Evolutionary conservation across 192 early-diverging fungal genomes (phyloP), one percentile per base, ranked within the genome.

Genomic region (Podila epigama): DNA sequence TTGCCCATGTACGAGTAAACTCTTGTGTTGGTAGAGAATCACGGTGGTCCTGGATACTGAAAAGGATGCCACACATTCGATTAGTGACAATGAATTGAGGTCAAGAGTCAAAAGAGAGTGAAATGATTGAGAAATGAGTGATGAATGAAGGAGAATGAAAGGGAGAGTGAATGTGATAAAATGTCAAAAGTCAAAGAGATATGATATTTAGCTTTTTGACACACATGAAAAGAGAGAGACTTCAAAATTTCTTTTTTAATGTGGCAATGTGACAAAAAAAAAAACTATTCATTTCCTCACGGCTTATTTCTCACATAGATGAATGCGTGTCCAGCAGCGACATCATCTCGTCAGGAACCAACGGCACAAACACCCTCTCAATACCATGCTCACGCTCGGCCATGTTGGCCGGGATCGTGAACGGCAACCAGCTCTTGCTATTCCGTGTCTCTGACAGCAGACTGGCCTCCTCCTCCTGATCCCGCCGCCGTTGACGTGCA

Each of bases 41-140:
- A 44, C 51, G 39, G 11, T 57, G 32, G 27, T 51, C 18, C 12
- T 44, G 58, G 20, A 88, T 70, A 39, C 72, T 59, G 58, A 88
- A 85, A n/a, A 85, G 63, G 62, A 88, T 86, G 57, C 87, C 87
- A 51, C 87, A 88, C 87, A 88, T 88, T 48, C 44, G 44, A 48
- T 15, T 48, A 35, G 51, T 22, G 44, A 48, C n/a, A 48, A 48
- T 48, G 44, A 48, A 48, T 48, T 28, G 28, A 40, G 25, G 8
- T 60, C 28, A 9, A 22, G 4, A 22, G n/a, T 48, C 44, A 48
- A 25, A 10, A 22, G n/a, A 18, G 44, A 48, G 44, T 5, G 61
- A 10, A 29, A 22, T n/a, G 39, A 48, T 3, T 29, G 50, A 35
- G 48, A 16, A 28, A 7, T n/a, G n/a, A n/a, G 20, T 8, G 20